Conservation (phyloP, 768 basidiomycete species). For the Pleurotus ostreatus region DNA sequence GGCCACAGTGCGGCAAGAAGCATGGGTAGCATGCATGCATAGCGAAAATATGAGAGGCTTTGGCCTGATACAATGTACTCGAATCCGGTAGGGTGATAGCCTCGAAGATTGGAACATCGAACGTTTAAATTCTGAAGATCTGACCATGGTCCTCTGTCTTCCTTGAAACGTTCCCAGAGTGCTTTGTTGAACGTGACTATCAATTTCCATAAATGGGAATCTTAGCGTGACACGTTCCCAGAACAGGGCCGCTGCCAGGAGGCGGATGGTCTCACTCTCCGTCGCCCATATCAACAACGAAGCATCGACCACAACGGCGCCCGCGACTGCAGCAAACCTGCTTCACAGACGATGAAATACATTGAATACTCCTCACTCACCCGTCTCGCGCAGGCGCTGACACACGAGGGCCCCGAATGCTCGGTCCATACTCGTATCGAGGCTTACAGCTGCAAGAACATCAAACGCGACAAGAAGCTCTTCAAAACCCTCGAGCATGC, state of each 20-base stretch:
- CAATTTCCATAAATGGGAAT: background rate
- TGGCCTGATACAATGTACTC: no score
- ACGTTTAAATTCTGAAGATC: no score
- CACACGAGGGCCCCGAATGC: slow-evolving; percentile 85
- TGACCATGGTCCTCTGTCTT: no score
- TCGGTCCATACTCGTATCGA: slow-evolving; percentile 90
- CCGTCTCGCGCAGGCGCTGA: slow-evolving; percentile 72
- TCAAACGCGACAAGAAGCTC: slow-evolving; percentile 94
- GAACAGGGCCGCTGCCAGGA: slow-evolving; percentile 4
- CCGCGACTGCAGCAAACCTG: background rate
- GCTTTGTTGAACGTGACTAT: background rate
- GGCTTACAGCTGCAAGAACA: slow-evolving; percentile 97
- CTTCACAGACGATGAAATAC: slow-evolving; percentile 66
- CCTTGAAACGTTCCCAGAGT: no score
- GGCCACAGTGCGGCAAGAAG: no score
- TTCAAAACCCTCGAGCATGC: slow-evolving; percentile 89
- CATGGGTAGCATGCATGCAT: no score
- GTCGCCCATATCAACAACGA: slow-evolving; percentile 6
- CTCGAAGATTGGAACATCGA: no score
- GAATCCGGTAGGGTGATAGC: no score
- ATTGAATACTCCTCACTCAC: slow-evolving; percentile 81
- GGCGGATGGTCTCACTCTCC: background rate
- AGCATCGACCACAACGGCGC: background rate
- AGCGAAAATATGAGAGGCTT: no score
- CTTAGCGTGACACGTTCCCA: slow-evolving; percentile 3